Evolutionary conservation across 352 stramenopile species (phyloP).

Genomic region (Phytophthora palmivora): DNA sequence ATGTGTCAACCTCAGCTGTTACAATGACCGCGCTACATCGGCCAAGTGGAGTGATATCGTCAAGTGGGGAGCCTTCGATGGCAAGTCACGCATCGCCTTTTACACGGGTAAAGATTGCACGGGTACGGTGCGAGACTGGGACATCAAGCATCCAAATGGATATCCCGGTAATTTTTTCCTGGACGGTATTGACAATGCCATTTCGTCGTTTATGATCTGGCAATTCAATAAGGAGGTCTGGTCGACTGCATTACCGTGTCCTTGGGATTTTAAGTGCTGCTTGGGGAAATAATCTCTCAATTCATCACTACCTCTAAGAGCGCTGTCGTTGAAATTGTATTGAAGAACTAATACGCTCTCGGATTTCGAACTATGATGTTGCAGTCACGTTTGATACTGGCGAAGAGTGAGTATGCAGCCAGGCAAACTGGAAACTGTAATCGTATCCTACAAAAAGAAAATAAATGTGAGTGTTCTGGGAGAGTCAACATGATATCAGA

Average conservation of each 20-base stretch:
- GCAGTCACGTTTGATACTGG: neutral
- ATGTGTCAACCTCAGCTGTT: constrained; percentile 43
- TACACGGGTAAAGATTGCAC: constrained; percentile 36
- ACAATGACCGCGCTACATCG: constrained; percentile 32
- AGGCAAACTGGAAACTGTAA: neutral
- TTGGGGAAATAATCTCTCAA: neutral
- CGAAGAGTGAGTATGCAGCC: neutral
- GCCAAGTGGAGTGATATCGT: constrained; percentile 30
- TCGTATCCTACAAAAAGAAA: neutral
- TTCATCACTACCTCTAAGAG: too few species aligned
- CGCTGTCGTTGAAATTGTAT: neutral
- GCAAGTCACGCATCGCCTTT: constrained; percentile 32
- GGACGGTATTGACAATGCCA: constrained; percentile 35
- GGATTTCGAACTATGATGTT: neutral
- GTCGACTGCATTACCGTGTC: constrained; percentile 26
- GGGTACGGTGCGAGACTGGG: constrained; percentile 21
- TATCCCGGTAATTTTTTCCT: constrained; percentile 32
- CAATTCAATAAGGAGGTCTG: constrained; percentile 18
- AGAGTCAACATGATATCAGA: neutral
- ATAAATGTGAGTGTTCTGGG: neutral
- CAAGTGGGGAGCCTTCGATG: constrained; percentile 19
- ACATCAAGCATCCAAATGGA: constrained; percentile 18
- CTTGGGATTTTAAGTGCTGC: constrained; percentile 11
- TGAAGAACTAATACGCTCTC: neutral
- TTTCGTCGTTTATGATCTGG: constrained; percentile 46